These are phyloP conservation scores for Candida sp. DNA, from an alignment of 1,139 yeast species.

Conservation along the genomic window DNA sequence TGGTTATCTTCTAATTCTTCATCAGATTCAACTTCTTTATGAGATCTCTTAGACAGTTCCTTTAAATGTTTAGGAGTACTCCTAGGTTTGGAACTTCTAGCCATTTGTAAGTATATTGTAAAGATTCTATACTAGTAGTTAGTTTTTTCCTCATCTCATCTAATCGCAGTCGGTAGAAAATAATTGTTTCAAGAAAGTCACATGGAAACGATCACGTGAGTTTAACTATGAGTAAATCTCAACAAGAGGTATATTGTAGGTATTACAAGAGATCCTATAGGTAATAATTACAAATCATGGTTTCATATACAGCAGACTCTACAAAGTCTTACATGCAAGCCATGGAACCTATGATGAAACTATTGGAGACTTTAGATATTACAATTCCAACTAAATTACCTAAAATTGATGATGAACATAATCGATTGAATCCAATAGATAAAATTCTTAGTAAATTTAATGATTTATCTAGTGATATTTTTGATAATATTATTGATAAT, in stretches of 20 bases:
- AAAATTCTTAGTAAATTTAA: constrained; percentile 24
- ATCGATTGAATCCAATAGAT: constrained; percentile 24
- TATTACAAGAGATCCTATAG: too few species aligned
- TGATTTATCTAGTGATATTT: constrained; percentile 28
- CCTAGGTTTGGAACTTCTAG: constrained; percentile 6
- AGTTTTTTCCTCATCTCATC: constrained; percentile 24
- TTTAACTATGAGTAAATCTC: too few species aligned
- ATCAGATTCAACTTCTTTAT: constrained; percentile 14
- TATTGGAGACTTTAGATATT: constrained; percentile 28
- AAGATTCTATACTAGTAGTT: background rate
- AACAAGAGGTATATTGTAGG: too few species aligned
- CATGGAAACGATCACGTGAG: too few species aligned
- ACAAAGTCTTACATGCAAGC: constrained; percentile 78
- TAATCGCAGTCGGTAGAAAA: constrained; percentile 2
- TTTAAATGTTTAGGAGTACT: background rate
- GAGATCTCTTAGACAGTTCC: constrained; percentile 7
- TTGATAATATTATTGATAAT: constrained; percentile 26
- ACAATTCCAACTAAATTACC: constrained; percentile 22
- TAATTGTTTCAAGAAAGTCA: constrained; percentile 2
- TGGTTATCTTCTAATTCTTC: constrained; percentile 35
- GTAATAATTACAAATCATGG: too few species aligned
- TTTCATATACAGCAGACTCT: constrained; percentile 50
- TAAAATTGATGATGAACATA: constrained; percentile 29
- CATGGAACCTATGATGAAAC: constrained; percentile 61
- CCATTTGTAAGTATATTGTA: constrained; percentile 4